These are phyloP conservation scores for Millerago galiae DNA, from an alignment of 805 yeast species.

Conservation along the genomic window DNA sequence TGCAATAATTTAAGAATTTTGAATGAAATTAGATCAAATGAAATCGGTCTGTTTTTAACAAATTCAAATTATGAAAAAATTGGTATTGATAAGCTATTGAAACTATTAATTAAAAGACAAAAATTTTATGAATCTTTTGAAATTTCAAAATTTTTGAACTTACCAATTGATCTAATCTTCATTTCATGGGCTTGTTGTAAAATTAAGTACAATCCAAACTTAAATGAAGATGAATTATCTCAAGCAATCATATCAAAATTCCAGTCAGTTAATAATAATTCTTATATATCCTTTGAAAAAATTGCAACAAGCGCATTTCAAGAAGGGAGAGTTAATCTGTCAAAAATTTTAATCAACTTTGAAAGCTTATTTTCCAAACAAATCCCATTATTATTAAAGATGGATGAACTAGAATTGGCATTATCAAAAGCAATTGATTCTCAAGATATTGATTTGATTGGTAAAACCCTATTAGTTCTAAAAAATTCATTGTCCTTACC, in stretches of 20 bases:
- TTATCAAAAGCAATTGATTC: slow-evolving; percentile 50
- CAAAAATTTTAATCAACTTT: slow-evolving; percentile 57
- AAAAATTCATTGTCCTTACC: slow-evolving; percentile 49
- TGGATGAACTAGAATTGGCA: slow-evolving; percentile 70
- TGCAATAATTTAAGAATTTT: slow-evolving; percentile 59
- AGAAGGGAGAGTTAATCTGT: slow-evolving; percentile 72
- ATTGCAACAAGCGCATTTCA: slow-evolving; percentile 63
- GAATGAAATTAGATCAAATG: slow-evolving; percentile 59
- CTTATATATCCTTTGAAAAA: slow-evolving; percentile 47
- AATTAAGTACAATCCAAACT: slow-evolving; percentile 45
- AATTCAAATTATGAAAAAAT: slow-evolving; percentile 42
- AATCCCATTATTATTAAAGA: slow-evolving; percentile 55
- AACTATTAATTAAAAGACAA: slow-evolving; percentile 51
- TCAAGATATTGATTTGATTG: slow-evolving; percentile 41
- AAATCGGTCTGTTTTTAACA: slow-evolving; percentile 67
- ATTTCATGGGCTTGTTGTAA: slow-evolving; percentile 78
- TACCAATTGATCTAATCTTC: slow-evolving; percentile 49
- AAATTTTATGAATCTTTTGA: slow-evolving; percentile 58
- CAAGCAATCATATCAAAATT: slow-evolving; percentile 43
- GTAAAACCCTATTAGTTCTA: slow-evolving; percentile 49
- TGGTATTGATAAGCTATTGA: slow-evolving; percentile 52
- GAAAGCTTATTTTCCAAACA: slow-evolving; percentile 57
- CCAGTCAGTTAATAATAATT: slow-evolving; percentile 20
- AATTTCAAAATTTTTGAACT: slow-evolving; percentile 43
- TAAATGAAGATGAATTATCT: slow-evolving; percentile 56